phyloP scores from a whole-genome alignment of 1,284 basidiomycete genomes.

The Fomitopsis schrenkii region DNA sequence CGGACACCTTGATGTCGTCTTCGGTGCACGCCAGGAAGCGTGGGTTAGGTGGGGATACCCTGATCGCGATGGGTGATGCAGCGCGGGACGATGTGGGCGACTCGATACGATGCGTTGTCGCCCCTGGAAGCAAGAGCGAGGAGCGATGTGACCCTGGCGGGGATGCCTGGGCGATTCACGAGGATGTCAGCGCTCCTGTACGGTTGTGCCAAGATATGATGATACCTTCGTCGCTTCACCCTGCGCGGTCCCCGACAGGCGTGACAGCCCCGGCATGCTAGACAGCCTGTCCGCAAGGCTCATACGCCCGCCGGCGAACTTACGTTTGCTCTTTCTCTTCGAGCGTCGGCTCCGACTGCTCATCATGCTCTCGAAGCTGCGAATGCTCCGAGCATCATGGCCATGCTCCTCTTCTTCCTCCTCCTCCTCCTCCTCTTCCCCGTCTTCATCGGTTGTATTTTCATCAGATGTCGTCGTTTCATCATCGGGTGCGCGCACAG shows the following conservation, averaged over 20 bases:
- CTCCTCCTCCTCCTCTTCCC: slow-evolving; percentile 29
- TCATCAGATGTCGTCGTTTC: slow-evolving; percentile 27
- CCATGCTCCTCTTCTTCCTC: slow-evolving; percentile 36
- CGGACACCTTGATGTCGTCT: slow-evolving; percentile 71
- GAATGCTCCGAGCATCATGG: slow-evolving; percentile 64
- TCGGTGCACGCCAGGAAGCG: slow-evolving; percentile 66
- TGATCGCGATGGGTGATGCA: slow-evolving; percentile 35
- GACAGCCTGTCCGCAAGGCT: slow-evolving; percentile 76
- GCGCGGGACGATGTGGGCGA: slow-evolving; percentile 44
- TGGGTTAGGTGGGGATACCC: slow-evolving; percentile 52
- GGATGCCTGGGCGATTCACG: slow-evolving; percentile 27
- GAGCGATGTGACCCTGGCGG: slow-evolving; percentile 44
- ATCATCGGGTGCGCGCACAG: slow-evolving; percentile 29
- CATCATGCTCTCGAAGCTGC: slow-evolving; percentile 83
- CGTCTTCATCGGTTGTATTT: slow-evolving; percentile 26
- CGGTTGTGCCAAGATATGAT: background rate
- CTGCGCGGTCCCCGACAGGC: slow-evolving; percentile 29
- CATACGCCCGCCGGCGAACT: slow-evolving; percentile 36
- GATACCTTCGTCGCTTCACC: slow-evolving; percentile 22
- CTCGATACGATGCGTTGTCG: slow-evolving; percentile 28
- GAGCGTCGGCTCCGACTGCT: slow-evolving; percentile 40
- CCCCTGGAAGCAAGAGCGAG: slow-evolving; percentile 36
- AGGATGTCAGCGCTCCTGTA: background rate
- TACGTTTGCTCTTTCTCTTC: slow-evolving; percentile 23
- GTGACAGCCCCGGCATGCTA: slow-evolving; percentile 57